These are phyloP conservation scores for Globisporangium megalacanthum DNA, from an alignment of 352 stramenopile genomes.

Conservation along the genomic window DNA sequence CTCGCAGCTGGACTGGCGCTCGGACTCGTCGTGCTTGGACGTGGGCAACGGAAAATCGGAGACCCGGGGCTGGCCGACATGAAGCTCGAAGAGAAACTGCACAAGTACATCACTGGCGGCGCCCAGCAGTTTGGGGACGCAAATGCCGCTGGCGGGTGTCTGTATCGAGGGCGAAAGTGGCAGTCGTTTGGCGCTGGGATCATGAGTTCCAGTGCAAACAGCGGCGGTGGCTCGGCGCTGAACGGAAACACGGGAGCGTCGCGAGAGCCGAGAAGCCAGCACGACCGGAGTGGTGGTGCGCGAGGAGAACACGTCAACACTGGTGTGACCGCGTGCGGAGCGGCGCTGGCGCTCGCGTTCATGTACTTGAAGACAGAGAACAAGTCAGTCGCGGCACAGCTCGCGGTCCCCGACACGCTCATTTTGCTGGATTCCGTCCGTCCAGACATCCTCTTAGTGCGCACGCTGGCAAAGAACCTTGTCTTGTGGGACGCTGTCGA, in stretches of 20 bases:
- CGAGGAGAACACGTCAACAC: constrained; percentile 91
- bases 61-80: constrained; percentile 93
- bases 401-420: constrained; percentile 92
- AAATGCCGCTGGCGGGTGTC: constrained; percentile 43
- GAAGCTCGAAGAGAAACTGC: constrained; percentile 95
- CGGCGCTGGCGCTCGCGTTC: constrained; percentile 92
- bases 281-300: constrained; percentile 22
- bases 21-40: constrained; percentile 93
- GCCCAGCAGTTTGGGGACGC: constrained; percentile 41
- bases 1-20: constrained; percentile 91
- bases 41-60: constrained; percentile 51
- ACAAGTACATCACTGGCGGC: constrained; percentile 92
- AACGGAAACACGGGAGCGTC: constrained; percentile 47
- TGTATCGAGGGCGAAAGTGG: constrained; percentile 71
- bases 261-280: constrained; percentile 37
- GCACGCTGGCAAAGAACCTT: constrained; percentile 91
- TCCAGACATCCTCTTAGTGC: constrained; percentile 93
- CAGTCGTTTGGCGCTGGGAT: constrained; percentile 31
- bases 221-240: constrained; percentile 1
- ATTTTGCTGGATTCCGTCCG: constrained; percentile 95
- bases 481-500: constrained; percentile 95
- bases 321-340: constrained; percentile 92
- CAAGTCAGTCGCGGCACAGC: constrained; percentile 68
- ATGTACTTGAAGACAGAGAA: constrained; percentile 96
- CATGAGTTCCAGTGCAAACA: constrained; percentile 9